Base-by-base conservation (phyloP, 352 stramenopile genomes). In the Pythium sp. region DNA sequence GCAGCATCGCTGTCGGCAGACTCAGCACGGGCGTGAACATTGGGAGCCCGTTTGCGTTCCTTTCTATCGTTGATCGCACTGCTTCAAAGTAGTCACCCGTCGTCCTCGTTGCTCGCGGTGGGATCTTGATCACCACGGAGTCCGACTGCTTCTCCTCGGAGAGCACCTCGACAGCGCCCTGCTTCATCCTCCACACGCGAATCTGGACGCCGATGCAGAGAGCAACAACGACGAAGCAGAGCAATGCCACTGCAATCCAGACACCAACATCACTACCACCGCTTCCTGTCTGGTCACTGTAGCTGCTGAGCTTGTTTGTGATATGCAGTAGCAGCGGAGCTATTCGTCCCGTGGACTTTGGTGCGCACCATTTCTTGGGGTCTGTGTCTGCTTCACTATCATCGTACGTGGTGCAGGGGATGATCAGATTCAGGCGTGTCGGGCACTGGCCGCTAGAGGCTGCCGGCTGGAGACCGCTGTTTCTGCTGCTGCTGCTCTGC, bases 361-460 rank as follows among this genome's bases (percentile, higher is more conserved):
- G 79, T 9, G 66, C 28, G 46, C 81, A 89, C 81, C 81, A 89
- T 62, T 74, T 59, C 3, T 32, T 71, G 43, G 32, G 70, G 3
- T 6, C 12, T 49, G 5, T 22, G 26, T 72, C n/a, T 9, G 20
- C 53, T 38, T 12, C 24, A 24, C 4, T 18, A 14, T 15, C 32
- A 26, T 73, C 26, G 11, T 75, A 70, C 32, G 55, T 71, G 2
- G 69, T 71, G 51, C 81, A 89, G 11, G 81, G 81, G 46, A 85
- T 77, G 15, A 79, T 73, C 14, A 86, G 58, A 11, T 62, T 72
- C 57, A 75, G 62, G 30, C 74, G 67, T 3, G 53, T 34, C 2
- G 70, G 68, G 61, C 78, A 89, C 2, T 49, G 61, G 5, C 34
- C 67, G 15, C 43, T 59, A 0, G 26, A 30, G 1, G 9, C 43